Evolutionary conservation across 805 yeast species (phyloP).

Genomic region (Sugiyamaella chiloensis): DNA sequence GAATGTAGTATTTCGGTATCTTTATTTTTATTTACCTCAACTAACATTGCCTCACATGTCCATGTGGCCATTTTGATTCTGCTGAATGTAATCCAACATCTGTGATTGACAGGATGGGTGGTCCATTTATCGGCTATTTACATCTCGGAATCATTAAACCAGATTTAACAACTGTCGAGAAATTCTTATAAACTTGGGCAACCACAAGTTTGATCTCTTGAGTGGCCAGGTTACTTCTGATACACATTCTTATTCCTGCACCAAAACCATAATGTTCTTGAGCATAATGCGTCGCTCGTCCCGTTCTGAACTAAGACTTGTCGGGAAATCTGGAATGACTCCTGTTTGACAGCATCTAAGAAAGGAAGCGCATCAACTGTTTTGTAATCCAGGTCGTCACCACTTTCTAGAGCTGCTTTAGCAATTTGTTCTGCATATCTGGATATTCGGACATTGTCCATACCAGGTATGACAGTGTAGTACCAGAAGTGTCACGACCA

Average conservation of each 20-base stretch:
- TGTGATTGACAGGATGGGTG: constrained; percentile 50
- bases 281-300: constrained; percentile 43
- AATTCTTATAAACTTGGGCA: constrained; percentile 44
- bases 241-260: constrained; percentile 69
- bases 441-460: constrained; percentile 56
- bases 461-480: constrained; percentile 56
- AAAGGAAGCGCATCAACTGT: constrained; percentile 52
- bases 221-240: constrained; percentile 66
- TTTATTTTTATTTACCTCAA: too few relatives aligned
- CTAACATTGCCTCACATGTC: too few relatives aligned
- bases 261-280: constrained; percentile 63
- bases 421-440: constrained; percentile 46
- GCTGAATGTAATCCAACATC: constrained; percentile 49
- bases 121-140: constrained; percentile 56
- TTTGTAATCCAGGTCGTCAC: constrained; percentile 12
- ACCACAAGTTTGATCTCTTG: constrained; percentile 61
- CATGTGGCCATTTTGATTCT: too few relatives aligned
- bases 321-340: constrained; percentile 58
- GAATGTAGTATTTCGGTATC: too few relatives aligned
- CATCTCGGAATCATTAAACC: constrained; percentile 50
- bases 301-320: constrained; percentile 71
- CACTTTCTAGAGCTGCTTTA: constrained; percentile 43
- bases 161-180: constrained; percentile 16
- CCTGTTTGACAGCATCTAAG: constrained; percentile 59
- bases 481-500: constrained; percentile 73